Base-by-base conservation (phyloP, 192 early-diverging fungal species). In the Mortierella hygrophila region DNA sequence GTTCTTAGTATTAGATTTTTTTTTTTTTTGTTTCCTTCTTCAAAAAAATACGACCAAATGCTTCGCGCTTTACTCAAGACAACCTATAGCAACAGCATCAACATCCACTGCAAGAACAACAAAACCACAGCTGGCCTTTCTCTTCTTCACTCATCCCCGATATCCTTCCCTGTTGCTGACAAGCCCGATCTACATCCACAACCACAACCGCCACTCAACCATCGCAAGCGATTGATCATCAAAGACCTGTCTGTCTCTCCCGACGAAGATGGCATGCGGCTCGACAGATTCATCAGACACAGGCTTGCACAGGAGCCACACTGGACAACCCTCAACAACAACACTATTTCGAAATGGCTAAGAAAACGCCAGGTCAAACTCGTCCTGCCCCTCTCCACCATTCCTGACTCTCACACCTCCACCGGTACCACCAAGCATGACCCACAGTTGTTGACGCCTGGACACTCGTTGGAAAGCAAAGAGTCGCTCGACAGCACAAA, bases 251-350 rank as follows among this genome's bases (percentile, higher is more conserved):
- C 18, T 1, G 82, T 83, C 47, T n/a, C 77, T 6, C 15, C 71
- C 13, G 82, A 83, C 68, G 82, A 83, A 54, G 78, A 77, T 41
- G 82, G 73, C 13, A 83, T 83, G 82, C 71, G 82, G 4, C 52
- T 83, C 16, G 82, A 83, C 29, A 77, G 82, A 38, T 83, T 83
- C 32, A 41, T 83, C 18, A 74, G 42, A 26, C 49, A 78, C 41
- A 72, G 77, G 20, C 35, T 83, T 18, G 49, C n/a, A 11, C 57
- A 74, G 23, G 75, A 76, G 8, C 68, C 23, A 20, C 46, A 68
- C 21, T 63, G 49, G 10, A 16, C 70, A 20, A 32, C 54, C 37
- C 18, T 78, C 32, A 83, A 29, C 57, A 69, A 83, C n/a, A 29
- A 11, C 49, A 5, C 40, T 6, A 63, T 83, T 7, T 54, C 55